Evolutionary conservation across 1,139 yeast species (phyloP).

Genomic region (Pichia sp.): DNA sequence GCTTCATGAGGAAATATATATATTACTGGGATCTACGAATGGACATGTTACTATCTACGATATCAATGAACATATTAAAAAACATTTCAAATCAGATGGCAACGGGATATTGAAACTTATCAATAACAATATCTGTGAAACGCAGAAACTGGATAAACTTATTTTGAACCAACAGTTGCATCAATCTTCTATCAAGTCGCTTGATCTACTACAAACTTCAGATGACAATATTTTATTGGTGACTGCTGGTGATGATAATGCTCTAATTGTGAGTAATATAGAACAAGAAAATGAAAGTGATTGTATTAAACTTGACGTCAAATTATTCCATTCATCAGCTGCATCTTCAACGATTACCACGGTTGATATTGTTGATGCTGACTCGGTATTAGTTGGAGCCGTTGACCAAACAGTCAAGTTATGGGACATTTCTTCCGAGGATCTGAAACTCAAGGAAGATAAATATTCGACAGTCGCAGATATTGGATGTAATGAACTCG

Average conservation of each 20-base stretch:
- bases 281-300: conserved; percentile 7
- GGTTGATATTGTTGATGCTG: conserved; percentile 28
- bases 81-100: conserved; percentile 7
- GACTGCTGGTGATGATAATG: conserved; percentile 94
- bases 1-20: conserved; percentile 24
- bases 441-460: conserved; percentile 33
- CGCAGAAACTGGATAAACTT: conserved; percentile 5
- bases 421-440: conserved; percentile 41
- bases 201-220: conserved; percentile 25
- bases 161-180: conserved; percentile 50
- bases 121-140: neutral
- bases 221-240: conserved; percentile 20
- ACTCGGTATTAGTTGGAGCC: conserved; percentile 42
- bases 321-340: conserved; percentile 40
- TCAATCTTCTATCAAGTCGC: conserved; percentile 74
- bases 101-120: neutral
- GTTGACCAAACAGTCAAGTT: conserved; percentile 72
- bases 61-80: conserved; percentile 26
- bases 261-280: conserved; percentile 38
- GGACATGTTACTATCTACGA: conserved; percentile 67
- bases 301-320: conserved; percentile 17
- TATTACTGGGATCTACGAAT: conserved; percentile 71
- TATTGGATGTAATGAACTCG: conserved; percentile 61
- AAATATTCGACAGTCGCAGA: conserved; percentile 81
- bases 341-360: conserved; percentile 87